Evolutionary conservation across 2,329 filamentous ascomycete genomes (phyloP), one percentile per base, ranked within the genome.

Genomic region (Trichophyton mentagrophytes): DNA sequence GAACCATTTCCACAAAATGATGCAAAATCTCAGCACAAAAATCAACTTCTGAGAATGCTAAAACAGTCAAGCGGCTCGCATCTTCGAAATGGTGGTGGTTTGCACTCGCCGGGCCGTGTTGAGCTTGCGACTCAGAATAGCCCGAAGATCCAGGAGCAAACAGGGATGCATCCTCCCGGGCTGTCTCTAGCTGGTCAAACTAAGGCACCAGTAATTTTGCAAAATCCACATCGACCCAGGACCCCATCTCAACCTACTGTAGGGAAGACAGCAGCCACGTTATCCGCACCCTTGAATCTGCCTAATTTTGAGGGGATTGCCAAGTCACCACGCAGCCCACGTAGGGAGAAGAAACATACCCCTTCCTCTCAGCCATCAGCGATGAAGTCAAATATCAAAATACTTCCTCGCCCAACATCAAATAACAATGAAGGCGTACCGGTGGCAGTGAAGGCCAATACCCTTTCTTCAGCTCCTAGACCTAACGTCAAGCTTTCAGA

Each of bases 81-180:
- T 40, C 8, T 30, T 25, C 13, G 9, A 40, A 57, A 57, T 40
- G 20, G 20, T 6, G 20, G 13, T 6, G 8, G 38, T n/a, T 17
- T 17, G 20, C 55, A 36, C 38, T 60, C 47, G 38, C 63, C n/a
- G 42, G 66, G 63, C n/a, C 76, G 74, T 40, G 77, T 70, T 7
- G 78, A 80, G 64, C 65, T 80, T 17, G 74, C 77, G 42, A 77
- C 73, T 17, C 73, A 75, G 17, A 60, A 15, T 55, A 68, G 55
- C 59, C 66, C 17, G 51, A 61, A 22, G 56, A 65, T 22, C n/a
- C n/a, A 46, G 44, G 44, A 11, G 47, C 57, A 55, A 25, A n/a
- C 25, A n/a, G 27, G 22, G 15, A 60, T 33, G 9, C 30, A 36
- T 4, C 47, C 58, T 13, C 11, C 49, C 1, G 49, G 13, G 22